Base-by-base conservation (phyloP, 2,329 filamentous ascomycete species). In the Aspergillus floridensis region DNA sequence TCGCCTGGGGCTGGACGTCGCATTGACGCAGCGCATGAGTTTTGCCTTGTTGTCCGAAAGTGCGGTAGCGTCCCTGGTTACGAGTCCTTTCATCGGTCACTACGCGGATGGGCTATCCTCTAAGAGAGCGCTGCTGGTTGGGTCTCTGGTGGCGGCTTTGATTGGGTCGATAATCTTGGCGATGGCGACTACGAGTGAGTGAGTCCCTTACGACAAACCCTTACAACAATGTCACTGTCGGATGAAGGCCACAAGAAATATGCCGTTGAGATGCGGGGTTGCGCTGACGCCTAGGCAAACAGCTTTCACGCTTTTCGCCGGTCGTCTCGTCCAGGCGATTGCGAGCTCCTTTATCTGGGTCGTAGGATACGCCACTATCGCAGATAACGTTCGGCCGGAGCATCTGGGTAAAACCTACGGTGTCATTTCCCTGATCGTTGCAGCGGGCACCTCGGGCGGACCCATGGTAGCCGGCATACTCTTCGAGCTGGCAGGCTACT, bases 381-480 rank as follows among this genome's bases (percentile, higher is more conserved):
- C 66, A 16, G 66, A 71, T 8, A 68, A 65, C 29, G 68, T 72
- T n/a, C 64, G 61, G 0, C 49, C 62, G 1, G 63, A 68, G 6
- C 57, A 72, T 46, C 59, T 68, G n/a, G 71, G 66, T 3, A 68
- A 66, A 50, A 65, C 65, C 2, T 64, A 68, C 24, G 70, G 72
- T 0, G 46, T 70, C 3, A 63, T 71, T 19, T 66, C 63, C 5
- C 51, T 67, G n/a, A 59, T 68, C 19, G 61, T 70, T 21, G 65
- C 64, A 1, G 64, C 65, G 11, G 73, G 73, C 4, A 65, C 68
- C 2, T 66, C 68, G 1, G 63, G 59, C 4, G 72, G 70, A 1
- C 73, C 73, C 1, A 64, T 70, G 29, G 52, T 69, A 0, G 65
- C 68, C 7, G 73, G 71, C 0, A 54, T 68, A 11, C 41, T 75